Evolutionary conservation across 768 basidiomycete species (phyloP), one percentile per base, ranked within the genome.

Genomic region (Lentinula aciculospora): DNA sequence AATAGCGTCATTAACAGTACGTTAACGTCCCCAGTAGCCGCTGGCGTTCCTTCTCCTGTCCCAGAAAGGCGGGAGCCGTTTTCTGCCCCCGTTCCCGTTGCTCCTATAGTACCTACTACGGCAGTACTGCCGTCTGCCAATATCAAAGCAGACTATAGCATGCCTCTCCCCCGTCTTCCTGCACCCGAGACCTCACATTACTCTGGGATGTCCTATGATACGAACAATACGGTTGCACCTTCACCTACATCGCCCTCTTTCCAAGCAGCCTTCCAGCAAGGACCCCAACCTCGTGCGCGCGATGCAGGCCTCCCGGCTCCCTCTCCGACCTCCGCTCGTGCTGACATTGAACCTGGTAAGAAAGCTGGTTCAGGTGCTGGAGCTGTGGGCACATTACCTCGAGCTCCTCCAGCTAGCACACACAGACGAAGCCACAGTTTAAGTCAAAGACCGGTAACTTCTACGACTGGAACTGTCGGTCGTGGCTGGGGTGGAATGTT

Each of bases 381-480:
- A 32, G 71, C 69, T 50, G 68, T 70, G 8, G 70, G 73, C 57
- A 71, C 69, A 67, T 55, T 81, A 44, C 89, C 88, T 0, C 78
- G 88, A 34, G 83, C 88, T 1, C 91, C 92, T 2, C 83, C 88
- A 7, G 87, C 85, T 3, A 85, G 86, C 29, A 89, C 86, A 4
- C 92, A 94, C 70, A 78, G 86, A 53, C 77, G 91, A 55, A 92
- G 89, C 60, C 92, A 93, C 68, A 90, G 89, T 65, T 78, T 94
- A 69, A 89, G 86, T 63, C 88, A 92, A 66, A 73, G 89, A 19
- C 91, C 89, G 13, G 56, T 57, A 6, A 31, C 54, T 21, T 25
- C 27, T 28, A 31, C 34, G 12, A 28, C 36, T 10, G 71, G 66
- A 2, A 71, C 70, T 2, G 40, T 48, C 34, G 59, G 59, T 19